Conservation (phyloP, 2,329 filamentous ascomycete species). For the Penicillium vulpinum region DNA sequence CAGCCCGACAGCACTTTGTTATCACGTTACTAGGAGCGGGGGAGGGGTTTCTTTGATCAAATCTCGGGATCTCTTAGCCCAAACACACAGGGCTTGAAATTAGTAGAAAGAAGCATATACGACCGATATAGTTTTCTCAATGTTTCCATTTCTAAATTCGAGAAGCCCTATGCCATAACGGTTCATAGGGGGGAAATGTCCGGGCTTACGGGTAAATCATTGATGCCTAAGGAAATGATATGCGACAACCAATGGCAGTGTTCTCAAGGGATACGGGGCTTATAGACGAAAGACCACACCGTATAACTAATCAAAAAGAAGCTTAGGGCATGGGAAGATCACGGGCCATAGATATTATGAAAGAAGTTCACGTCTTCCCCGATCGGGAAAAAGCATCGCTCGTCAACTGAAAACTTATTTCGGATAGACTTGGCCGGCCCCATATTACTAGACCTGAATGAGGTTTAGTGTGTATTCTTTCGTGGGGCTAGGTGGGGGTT, state of each 20-base stretch:
- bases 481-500: neutral
- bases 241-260: neutral
- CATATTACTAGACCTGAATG: neutral
- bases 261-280: no score
- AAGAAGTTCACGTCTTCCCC: neutral
- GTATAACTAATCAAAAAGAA: neutral
- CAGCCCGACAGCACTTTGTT: neutral
- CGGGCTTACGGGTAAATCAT: neutral
- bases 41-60: neutral
- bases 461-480: neutral
- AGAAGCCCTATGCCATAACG: neutral
- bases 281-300: no score
- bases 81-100: neutral
- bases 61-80: neutral
- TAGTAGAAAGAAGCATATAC: neutral
- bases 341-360: neutral
- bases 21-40: neutral
- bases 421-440: neutral
- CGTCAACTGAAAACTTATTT: slow-evolving; percentile 13
- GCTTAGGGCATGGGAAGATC: slow-evolving; percentile 5
- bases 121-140: neutral
- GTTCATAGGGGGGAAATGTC: neutral
- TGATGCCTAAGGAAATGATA: neutral
- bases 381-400: slow-evolving; percentile 22
- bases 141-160: neutral